phyloP scores from a whole-genome alignment of 345 rosid species.

The Salix udensis region DNA sequence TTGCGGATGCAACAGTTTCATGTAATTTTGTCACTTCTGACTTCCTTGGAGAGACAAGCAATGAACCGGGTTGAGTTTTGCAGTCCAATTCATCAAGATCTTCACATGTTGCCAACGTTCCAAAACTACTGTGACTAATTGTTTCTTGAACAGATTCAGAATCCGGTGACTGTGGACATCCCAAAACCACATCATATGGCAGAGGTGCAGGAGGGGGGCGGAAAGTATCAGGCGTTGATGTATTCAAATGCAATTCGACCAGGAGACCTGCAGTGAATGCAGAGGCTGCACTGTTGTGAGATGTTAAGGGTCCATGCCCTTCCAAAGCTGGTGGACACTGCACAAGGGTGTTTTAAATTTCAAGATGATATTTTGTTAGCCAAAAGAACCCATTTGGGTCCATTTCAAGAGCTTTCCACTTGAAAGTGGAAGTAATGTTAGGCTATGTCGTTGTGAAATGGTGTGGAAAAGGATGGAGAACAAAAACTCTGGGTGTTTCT shows the following conservation, averaged over 20 bases:
- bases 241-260: constrained; percentile 47
- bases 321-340: constrained; percentile 30
- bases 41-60: constrained; percentile 46
- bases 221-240: constrained; percentile 30
- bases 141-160: constrained; percentile 21
- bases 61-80: constrained; percentile 42
- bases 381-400: neutral
- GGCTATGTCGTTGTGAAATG: neutral
- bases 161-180: constrained; percentile 22
- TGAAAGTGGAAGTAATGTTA: neutral
- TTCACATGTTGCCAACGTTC: constrained; percentile 18
- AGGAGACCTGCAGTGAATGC: constrained; percentile 42
- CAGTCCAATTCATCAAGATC: constrained; percentile 42
- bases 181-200: constrained; percentile 25
- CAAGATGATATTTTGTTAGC: neutral
- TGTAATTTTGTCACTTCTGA: constrained; percentile 40
- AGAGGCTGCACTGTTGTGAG: constrained; percentile 25
- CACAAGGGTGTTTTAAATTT: constrained; percentile 23
- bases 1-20: constrained; percentile 17
- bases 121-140: constrained; percentile 19
- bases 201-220: constrained; percentile 31
- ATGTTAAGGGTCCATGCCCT: constrained; percentile 19
- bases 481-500: neutral
- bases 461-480: neutral
- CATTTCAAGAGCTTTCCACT: constrained; percentile 5